A percentile compares a stretch with the other conserved stretches of the same genome.
Evolutionary conservation across 2,329 filamentous ascomycete species (phyloP).

Genomic region (Penicillium sp.): DNA sequence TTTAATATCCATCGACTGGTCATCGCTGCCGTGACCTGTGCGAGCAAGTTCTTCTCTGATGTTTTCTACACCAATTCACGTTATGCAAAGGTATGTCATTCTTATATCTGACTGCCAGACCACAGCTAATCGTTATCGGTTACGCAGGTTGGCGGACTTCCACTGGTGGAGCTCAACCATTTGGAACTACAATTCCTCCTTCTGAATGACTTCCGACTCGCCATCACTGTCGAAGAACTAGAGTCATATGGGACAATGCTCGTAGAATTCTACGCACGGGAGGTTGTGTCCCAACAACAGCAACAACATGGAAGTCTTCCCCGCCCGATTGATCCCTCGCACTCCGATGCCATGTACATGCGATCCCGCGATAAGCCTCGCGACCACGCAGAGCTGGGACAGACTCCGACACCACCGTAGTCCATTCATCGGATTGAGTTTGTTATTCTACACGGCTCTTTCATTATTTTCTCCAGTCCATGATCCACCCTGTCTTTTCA

Average conservation of each 20-base stretch:
- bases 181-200: conserved; percentile 91
- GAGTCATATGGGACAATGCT: conserved; percentile 98
- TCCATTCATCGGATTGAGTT: background rate
- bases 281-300: conserved; percentile 60
- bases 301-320: conserved; percentile 15
- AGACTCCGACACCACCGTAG: conserved; percentile 32
- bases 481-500: background rate
- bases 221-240: conserved; percentile 85
- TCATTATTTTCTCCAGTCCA: background rate
- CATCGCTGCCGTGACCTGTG: conserved; percentile 93
- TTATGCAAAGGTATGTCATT: conserved; percentile 79
- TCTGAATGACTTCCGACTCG: conserved; percentile 89
- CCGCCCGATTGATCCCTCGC: conserved; percentile 12
- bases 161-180: conserved; percentile 85
- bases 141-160: conserved; percentile 77
- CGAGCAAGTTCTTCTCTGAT: conserved; percentile 98
- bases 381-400: conserved; percentile 20
- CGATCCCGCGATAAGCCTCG: conserved; percentile 23
- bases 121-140: background rate
- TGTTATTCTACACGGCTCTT: background rate
- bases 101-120: background rate
- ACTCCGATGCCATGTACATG: conserved; percentile 30
- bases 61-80: conserved; percentile 98
- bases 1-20: conserved; percentile 97
- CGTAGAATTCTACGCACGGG: conserved; percentile 91